Evolutionary conservation across 495 filamentous ascomycete species (phyloP), one percentile per base, ranked within the genome.

Genomic region (Aspergillus nanangensis): DNA sequence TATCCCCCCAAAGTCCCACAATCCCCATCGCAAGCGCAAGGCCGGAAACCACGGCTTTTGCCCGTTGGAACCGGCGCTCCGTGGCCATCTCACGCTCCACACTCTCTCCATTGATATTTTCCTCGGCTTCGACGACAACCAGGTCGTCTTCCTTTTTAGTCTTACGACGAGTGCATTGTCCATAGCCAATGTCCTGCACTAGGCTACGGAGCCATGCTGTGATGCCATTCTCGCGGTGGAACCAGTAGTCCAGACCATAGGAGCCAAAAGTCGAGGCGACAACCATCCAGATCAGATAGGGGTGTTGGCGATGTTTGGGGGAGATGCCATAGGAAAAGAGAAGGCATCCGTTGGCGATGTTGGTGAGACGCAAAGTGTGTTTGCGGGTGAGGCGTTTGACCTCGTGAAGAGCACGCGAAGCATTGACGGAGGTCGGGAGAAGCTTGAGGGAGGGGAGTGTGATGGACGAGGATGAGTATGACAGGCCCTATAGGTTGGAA

Each of bases 1-100:
- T n/a, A n/a, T 96, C 90, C 1, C 90, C 90, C 90, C 90, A 96
- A 50, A 95, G 78, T 1, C 90, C 90, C 18, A 96, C 75, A 32
- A 95, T 78, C 3, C 80, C 81, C 71, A 95, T 83, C 25, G 78
- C 58, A 57, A 94, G 84, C 0, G 79, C 88, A 44, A 84, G 10
- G 2, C 83, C 84, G 20, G 78, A 74, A 21, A 92, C 61, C 9
- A 63, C 78, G 19, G 75, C 71, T 60, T 86, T 76, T 13, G 79
- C 65, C 18, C 76, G 55, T 65, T 89, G 81, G 48, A 76, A 72
- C 51, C 71, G 66, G 50, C 78, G 72, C 62, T 86, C 85, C 31
- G 65, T 65, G 62, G 84, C 79, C 65, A 94, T 83, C 56, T 79
- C 81, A 31, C 65, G 70, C 56, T 86, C 70, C 21, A 95, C 81